Evolutionary conservation across 306 rosid species (phyloP).

Genomic region (Corylus heterophylla): DNA sequence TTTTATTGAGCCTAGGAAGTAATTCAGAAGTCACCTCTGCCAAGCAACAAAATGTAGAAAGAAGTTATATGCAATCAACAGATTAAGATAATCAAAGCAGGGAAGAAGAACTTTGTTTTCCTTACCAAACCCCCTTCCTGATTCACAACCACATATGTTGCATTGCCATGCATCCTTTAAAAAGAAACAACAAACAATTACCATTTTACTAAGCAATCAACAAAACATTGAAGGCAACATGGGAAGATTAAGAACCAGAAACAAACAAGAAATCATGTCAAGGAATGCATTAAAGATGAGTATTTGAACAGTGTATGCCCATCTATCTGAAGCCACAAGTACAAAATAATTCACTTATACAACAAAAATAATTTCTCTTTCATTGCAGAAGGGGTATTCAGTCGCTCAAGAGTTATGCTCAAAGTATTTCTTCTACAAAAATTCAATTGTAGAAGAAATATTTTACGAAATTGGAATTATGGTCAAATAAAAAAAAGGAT

Average conservation of each 20-base stretch:
- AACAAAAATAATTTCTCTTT: neutral
- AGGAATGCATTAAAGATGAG: neutral
- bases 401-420: neutral
- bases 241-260: neutral
- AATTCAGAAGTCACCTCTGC: conserved; percentile 43
- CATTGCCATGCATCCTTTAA: conserved; percentile 46
- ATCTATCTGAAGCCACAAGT: neutral
- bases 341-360: neutral
- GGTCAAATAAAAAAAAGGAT: neutral
- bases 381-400: neutral
- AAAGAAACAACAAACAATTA: neutral
- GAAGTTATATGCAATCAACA: neutral
- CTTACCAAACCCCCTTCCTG: conserved; percentile 43
- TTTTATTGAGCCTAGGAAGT: conserved; percentile 43
- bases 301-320: neutral
- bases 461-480: neutral
- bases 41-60: conserved; percentile 13
- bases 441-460: neutral
- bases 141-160: conserved; percentile 24
- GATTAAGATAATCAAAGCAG: neutral
- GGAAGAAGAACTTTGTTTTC: neutral
- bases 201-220: too few relatives aligned
- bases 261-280: neutral
- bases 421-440: neutral
- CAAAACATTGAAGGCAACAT: neutral